These are phyloP conservation scores for Calonectria crousiana DNA, from an alignment of 2,329 filamentous ascomycete species.

Conservation along the genomic window DNA sequence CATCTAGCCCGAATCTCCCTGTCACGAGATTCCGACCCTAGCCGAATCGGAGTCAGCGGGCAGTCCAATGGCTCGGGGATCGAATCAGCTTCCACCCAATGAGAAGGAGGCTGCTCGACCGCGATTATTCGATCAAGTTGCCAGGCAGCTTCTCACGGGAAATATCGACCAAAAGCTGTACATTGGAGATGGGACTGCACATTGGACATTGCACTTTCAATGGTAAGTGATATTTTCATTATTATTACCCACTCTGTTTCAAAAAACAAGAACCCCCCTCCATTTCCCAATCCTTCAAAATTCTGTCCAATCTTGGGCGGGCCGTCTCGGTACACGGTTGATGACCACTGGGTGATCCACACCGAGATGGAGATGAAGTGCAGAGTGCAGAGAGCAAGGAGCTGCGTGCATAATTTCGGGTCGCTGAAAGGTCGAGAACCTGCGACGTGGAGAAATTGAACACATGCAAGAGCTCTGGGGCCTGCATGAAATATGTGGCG, in stretches of 20 bases:
- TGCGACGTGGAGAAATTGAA: conserved; percentile 10
- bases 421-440: conserved; percentile 16
- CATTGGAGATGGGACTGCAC: neutral
- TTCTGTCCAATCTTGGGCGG: neutral
- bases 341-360: conserved; percentile 12
- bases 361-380: conserved; percentile 17
- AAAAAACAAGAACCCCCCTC: neutral
- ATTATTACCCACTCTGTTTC: neutral
- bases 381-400: conserved; percentile 6
- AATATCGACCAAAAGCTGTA: neutral
- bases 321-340: conserved; percentile 1
- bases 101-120: neutral
- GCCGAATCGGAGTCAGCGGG: conserved; percentile 6
- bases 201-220: neutral
- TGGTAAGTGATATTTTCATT: conserved; percentile 9
- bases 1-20: neutral
- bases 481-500: conserved; percentile 32
- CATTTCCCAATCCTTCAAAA: neutral
- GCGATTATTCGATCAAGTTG: neutral
- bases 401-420: conserved; percentile 18
- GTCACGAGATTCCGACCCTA: neutral
- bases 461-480: conserved; percentile 29
- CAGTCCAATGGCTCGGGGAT: conserved; percentile 1
- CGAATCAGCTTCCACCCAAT: conserved; percentile 9
- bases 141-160: neutral